These are phyloP conservation scores for Phytophthora capsici DNA, from an alignment of 352 stramenopile species.

Conservation along the genomic window DNA sequence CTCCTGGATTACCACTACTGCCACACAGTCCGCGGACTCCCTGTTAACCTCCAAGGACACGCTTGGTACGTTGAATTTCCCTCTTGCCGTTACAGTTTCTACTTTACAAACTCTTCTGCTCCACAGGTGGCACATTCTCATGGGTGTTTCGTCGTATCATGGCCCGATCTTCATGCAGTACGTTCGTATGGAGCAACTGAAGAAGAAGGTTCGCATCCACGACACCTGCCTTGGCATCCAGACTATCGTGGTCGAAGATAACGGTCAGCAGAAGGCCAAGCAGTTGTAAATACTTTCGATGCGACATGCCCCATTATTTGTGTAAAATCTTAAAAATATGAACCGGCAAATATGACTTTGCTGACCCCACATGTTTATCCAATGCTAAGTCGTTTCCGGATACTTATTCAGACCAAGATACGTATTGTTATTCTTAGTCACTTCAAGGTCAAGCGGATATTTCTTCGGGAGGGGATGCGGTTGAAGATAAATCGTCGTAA, in stretches of 20 bases:
- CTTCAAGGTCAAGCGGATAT: conserved; percentile 5
- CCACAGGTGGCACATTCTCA: conserved; percentile 79
- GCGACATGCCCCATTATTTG: conserved; percentile 10
- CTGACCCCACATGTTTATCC: conserved; percentile 10
- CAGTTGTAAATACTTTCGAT: conserved; percentile 29
- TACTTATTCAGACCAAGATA: conserved; percentile 12
- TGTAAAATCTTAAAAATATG: conserved; percentile 13
- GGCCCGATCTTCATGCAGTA: conserved; percentile 87
- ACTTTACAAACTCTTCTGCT: conserved; percentile 3
- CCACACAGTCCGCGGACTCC: conserved; percentile 50
- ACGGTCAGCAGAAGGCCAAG: conserved; percentile 33
- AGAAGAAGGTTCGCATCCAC: conserved; percentile 63
- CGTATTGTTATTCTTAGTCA: neutral
- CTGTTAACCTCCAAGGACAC: conserved; percentile 78
- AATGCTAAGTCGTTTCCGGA: neutral
- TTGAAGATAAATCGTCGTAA: conserved; percentile 12
- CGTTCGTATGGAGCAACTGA: conserved; percentile 76
- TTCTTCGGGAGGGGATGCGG: neutral
- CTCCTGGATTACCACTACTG: conserved; percentile 86
- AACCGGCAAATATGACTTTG: no score
- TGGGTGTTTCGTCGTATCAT: conserved; percentile 79
- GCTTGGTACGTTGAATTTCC: conserved; percentile 48
- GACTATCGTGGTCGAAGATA: conserved; percentile 61
- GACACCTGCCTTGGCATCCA: conserved; percentile 59
- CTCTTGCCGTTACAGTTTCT: no score